Evolutionary conservation across 78 protist species (phyloP).

Genomic region (Speleostelium caveatum): DNA sequence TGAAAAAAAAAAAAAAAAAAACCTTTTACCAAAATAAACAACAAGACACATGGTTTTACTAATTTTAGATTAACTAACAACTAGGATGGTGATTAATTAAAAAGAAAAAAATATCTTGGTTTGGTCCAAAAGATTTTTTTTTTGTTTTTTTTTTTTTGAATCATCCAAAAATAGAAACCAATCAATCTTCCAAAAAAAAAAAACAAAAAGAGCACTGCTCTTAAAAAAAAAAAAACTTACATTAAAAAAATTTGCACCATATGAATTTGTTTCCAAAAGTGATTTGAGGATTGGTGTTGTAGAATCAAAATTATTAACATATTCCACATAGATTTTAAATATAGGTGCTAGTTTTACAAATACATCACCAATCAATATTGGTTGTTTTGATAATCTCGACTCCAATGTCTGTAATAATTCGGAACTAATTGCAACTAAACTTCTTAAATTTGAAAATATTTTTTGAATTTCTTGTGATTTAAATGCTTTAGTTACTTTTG

Average conservation of each 20-base stretch:
- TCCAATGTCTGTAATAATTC: slow-evolving; percentile 39
- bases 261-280: slow-evolving; percentile 34
- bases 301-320: slow-evolving; percentile 63
- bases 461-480: slow-evolving; percentile 56
- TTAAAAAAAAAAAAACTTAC: slow-evolving; percentile 2
- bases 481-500: slow-evolving; percentile 56
- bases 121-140: no score
- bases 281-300: slow-evolving; percentile 29
- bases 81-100: no score
- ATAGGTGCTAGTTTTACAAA: slow-evolving; percentile 71
- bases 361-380: slow-evolving; percentile 64
- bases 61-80: no score
- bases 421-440: slow-evolving; percentile 26
- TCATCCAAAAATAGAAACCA: no score
- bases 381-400: slow-evolving; percentile 6
- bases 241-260: slow-evolving; percentile 18
- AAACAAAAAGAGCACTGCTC: no score
- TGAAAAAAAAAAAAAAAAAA: no score
- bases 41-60: no score
- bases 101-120: no score
- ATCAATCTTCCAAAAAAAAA: no score
- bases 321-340: slow-evolving; percentile 70
- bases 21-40: no score
- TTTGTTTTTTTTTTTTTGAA: no score
- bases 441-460: slow-evolving; percentile 55